These are phyloP conservation scores for Kingdonia uniflora DNA, from an alignment of 164 flowering plant genomes.

Conservation along the genomic window DNA sequence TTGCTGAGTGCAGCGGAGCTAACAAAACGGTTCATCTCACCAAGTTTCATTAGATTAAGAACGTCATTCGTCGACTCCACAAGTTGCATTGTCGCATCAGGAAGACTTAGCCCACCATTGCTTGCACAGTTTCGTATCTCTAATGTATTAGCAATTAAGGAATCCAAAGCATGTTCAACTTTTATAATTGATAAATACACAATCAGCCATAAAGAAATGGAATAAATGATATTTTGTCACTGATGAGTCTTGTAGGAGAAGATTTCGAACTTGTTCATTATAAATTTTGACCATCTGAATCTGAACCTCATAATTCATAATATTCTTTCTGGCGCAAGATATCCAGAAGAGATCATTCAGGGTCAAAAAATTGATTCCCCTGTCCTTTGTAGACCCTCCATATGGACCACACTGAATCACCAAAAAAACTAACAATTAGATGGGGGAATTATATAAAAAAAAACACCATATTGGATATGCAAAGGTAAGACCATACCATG, in stretches of 20 bases:
- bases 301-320: conserved; percentile 44
- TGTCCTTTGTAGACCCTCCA: conserved; percentile 30
- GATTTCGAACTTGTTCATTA: conserved; percentile 89
- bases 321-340: conserved; percentile 42
- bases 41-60: conserved; percentile 58
- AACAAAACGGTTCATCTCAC: conserved; percentile 55
- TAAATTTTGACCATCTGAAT: conserved; percentile 92
- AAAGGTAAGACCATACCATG: conserved; percentile 48
- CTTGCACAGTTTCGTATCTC: conserved; percentile 55
- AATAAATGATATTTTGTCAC: conserved; percentile 57
- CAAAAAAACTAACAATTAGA: conserved; percentile 7
- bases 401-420: conserved; percentile 62
- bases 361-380: conserved; percentile 77
- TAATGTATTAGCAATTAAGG: conserved; percentile 47
- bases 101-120: conserved; percentile 42
- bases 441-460: not conserved
- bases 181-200: not conserved
- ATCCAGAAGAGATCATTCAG: conserved; percentile 65
- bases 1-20: conserved; percentile 61
- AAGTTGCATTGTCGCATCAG: conserved; percentile 50
- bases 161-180: conserved; percentile 4
- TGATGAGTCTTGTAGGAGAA: conserved; percentile 52
- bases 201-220: not conserved
- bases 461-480: not conserved
- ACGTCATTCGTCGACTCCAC: conserved; percentile 67